Conservation (phyloP, 2,329 filamentous ascomycete genomes). For the Aspergillus tubingensis region DNA sequence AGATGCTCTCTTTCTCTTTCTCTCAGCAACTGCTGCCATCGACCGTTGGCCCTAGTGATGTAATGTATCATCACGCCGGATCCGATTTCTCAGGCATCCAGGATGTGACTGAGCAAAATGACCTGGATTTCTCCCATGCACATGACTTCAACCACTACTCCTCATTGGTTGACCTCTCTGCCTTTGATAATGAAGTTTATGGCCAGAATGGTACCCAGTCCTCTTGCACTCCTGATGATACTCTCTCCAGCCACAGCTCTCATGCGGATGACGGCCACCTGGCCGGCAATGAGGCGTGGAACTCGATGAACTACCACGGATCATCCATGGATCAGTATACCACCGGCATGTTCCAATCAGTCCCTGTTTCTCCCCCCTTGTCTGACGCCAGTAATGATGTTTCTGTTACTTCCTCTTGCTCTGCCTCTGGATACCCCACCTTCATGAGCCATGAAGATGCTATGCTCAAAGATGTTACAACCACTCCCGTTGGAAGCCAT, state of each 20-base stretch:
- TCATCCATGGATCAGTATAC: slow-evolving; percentile 39
- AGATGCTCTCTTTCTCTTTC: slow-evolving; percentile 46
- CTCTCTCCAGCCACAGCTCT: slow-evolving; percentile 41
- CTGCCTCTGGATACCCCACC: slow-evolving; percentile 41
- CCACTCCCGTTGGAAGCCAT: slow-evolving; percentile 37
- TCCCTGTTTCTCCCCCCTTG: slow-evolving; percentile 46
- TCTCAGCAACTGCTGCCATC: slow-evolving; percentile 44
- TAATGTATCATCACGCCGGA: slow-evolving; percentile 41
- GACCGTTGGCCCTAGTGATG: slow-evolving; percentile 40
- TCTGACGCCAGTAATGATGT: slow-evolving; percentile 46
- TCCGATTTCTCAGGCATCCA: slow-evolving; percentile 42
- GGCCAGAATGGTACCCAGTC: slow-evolving; percentile 33
- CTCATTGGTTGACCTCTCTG: slow-evolving; percentile 42
- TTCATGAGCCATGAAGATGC: slow-evolving; percentile 42
- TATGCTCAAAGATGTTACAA: slow-evolving; percentile 39
- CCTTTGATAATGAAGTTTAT: slow-evolving; percentile 44
- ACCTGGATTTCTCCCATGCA: slow-evolving; percentile 38
- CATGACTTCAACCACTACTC: slow-evolving; percentile 43
- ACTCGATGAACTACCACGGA: slow-evolving; percentile 38
- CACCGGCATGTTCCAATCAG: slow-evolving; percentile 38
- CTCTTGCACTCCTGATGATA: slow-evolving; percentile 40
- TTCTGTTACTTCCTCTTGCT: slow-evolving; percentile 43
- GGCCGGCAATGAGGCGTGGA: slow-evolving; percentile 36
- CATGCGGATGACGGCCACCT: slow-evolving; percentile 42
- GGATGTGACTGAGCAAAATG: slow-evolving; percentile 40